Conservation (phyloP, 176 grass and related monocot genomes). For the Metroxylon sagu region DNA sequence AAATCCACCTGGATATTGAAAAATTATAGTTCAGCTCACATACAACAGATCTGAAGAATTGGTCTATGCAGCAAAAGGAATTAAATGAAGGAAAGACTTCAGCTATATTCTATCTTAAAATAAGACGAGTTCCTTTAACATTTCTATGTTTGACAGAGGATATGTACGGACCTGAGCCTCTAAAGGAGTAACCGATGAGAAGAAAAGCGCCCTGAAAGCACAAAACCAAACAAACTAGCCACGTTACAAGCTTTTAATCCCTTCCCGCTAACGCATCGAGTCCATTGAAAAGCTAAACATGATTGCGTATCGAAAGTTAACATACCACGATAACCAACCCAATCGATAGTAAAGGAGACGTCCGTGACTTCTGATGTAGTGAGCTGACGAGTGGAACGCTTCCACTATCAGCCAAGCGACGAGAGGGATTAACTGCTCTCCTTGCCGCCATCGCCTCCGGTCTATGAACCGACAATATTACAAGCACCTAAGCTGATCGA, state of each 20-base stretch:
- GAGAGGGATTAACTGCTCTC: slow-evolving; percentile 67
- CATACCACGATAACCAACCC: slow-evolving; percentile 63
- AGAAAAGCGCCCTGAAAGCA: slow-evolving; percentile 57
- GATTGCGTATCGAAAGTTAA: background rate
- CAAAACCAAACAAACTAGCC: background rate
- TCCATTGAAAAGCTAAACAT: no score
- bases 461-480: no score
- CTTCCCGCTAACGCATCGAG: no score
- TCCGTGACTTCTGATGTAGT: slow-evolving; percentile 67
- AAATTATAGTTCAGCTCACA: background rate
- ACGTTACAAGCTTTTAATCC: no score
- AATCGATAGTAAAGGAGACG: slow-evolving; percentile 60
- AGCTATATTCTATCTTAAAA: no score
- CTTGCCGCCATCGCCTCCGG: slow-evolving; percentile 19
- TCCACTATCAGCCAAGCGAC: slow-evolving; percentile 47
- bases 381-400: slow-evolving; percentile 44
- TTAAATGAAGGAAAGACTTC: no score
- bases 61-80: no score
- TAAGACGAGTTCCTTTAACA: no score
- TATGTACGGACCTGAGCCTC: slow-evolving; percentile 46
- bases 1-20: slow-evolving; percentile 51
- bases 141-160: no score
- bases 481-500: no score
- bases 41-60: no score
- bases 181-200: slow-evolving; percentile 64